Evolutionary conservation across 495 filamentous ascomycete genomes (phyloP), one percentile per base, ranked within the genome.

Genomic region (Polyplosphaeria fusca): DNA sequence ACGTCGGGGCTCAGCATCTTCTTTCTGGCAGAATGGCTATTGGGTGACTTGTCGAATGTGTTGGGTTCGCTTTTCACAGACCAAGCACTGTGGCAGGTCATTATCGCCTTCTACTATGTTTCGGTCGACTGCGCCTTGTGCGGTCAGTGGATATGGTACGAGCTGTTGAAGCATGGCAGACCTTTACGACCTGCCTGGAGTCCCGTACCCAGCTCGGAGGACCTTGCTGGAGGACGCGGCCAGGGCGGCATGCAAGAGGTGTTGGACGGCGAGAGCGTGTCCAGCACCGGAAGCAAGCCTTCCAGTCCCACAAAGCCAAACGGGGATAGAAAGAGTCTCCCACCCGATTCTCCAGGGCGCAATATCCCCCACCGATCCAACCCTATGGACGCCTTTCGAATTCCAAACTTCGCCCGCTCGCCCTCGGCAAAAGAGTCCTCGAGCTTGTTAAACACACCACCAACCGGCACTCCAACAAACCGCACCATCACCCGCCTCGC

Each of bases 31-130:
- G 83, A 86, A 66, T 89, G 86, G 86, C 77, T 84, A 50, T 66
- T 84, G 3, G 86, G 86, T 24, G 86, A 89, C 68, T 56, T 80
- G n/a, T 79, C 80, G 63, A 89, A 89, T 52, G 68, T 88, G 20
- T 60, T 86, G 1, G 86, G 86, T 5, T 82, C 82, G 0, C 44
- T 87, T 4, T 77, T 86, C 58, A 88, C 86, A 12, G 67, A 75
- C 4, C 86, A 89, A 65, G 86, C 86, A 24, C 72, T 70, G 43
- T 89, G 86, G 81, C 86, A 89, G 71, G 80, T 86, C 30, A 74
- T 85, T 16, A 74, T 88, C 24, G 86, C 83, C 4, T 67, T 66
- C 13, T 89, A 89, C 68, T 89, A 88, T 59, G 82, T 85, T 26
- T 76, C 76, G 5, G 86, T 89, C 0, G 86, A 89, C 63, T 55